Evolutionary conservation across 306 rosid species (phyloP).

Genomic region (Rubus parviflorus): DNA sequence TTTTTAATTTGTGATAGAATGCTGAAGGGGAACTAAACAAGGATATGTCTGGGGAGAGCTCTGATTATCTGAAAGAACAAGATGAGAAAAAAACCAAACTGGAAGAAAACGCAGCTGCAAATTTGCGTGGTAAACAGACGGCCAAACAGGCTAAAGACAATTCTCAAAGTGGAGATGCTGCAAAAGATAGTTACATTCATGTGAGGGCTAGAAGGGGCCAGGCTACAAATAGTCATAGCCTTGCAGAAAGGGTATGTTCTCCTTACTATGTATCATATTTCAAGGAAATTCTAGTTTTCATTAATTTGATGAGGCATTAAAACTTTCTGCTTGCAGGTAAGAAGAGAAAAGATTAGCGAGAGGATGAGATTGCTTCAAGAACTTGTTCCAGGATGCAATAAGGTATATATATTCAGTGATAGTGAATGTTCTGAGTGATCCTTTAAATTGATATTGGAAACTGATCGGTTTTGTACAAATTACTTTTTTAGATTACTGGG

Average conservation of each 20-base stretch:
- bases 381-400: constrained; percentile 99
- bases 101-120: constrained; percentile 53
- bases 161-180: constrained; percentile 65
- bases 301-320: background rate
- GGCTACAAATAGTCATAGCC: constrained; percentile 99
- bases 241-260: constrained; percentile 88
- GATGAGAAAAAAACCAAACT: constrained; percentile 62
- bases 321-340: constrained; percentile 56
- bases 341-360: constrained; percentile 98
- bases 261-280: constrained; percentile 15
- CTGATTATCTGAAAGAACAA: constrained; percentile 53
- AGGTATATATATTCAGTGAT: constrained; percentile 46
- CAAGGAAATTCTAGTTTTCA: background rate
- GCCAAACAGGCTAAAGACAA: constrained; percentile 71
- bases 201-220: constrained; percentile 99
- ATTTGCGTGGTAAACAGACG: constrained; percentile 56
- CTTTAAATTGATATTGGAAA: constrained; percentile 15
- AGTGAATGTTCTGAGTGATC: constrained; percentile 19
- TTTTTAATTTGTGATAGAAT: constrained; percentile 44
- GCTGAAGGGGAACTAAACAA: constrained; percentile 57
- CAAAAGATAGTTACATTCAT: constrained; percentile 86
- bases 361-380: constrained; percentile 98
- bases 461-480: constrained; percentile 26
- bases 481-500: constrained; percentile 77
- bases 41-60: constrained; percentile 61